Percentiles rank a stretch among this genome's conserved stretches.
These are phyloP conservation scores for Blastomyces gilchristii DNA, from an alignment of 2,329 filamentous ascomycete species.

Conservation along the genomic window DNA sequence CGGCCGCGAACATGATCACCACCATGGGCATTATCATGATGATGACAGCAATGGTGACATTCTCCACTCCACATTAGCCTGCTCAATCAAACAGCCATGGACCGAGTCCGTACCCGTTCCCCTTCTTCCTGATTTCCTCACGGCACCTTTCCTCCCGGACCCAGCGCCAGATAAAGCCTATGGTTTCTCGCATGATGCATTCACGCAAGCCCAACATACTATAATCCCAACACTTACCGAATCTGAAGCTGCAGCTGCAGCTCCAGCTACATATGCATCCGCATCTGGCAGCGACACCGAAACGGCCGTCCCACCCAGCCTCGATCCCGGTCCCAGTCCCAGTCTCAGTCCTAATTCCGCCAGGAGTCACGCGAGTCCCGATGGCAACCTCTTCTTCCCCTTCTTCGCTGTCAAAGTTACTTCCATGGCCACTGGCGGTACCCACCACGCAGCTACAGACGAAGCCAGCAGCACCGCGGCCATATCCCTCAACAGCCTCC, in stretches of 20 bases:
- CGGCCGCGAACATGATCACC: not conserved
- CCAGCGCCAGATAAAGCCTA: constrained; percentile 1
- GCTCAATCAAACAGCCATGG: constrained; percentile 4
- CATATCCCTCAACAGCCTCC: not conserved
- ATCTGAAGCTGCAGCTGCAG: not conserved
- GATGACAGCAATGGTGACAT: not conserved
- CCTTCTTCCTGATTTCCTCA: constrained; percentile 2
- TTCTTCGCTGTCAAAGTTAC: not conserved
- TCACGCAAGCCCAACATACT: constrained; percentile 3
- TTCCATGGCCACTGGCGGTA: not conserved
- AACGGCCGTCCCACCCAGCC: not conserved
- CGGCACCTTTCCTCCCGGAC: not conserved
- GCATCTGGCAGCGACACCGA: not conserved
- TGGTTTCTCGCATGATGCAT: constrained; percentile 2
- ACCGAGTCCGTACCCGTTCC: not conserved
- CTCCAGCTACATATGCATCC: not conserved
- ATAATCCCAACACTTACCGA: constrained; percentile 1
- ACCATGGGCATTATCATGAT: not conserved
- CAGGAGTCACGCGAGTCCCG: not conserved
- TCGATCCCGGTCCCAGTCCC: not conserved
- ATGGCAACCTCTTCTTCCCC: not conserved
- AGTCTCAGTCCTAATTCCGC: not conserved
- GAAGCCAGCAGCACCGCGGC: constrained; percentile 1
- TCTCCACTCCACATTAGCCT: not conserved
- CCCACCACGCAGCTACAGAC: constrained; percentile 2